Percentiles rank a stretch among this genome's conserved stretches.
These are phyloP conservation scores for Dictyophora rubrovolvata DNA, from an alignment of 768 basidiomycete species.

Conservation along the genomic window DNA sequence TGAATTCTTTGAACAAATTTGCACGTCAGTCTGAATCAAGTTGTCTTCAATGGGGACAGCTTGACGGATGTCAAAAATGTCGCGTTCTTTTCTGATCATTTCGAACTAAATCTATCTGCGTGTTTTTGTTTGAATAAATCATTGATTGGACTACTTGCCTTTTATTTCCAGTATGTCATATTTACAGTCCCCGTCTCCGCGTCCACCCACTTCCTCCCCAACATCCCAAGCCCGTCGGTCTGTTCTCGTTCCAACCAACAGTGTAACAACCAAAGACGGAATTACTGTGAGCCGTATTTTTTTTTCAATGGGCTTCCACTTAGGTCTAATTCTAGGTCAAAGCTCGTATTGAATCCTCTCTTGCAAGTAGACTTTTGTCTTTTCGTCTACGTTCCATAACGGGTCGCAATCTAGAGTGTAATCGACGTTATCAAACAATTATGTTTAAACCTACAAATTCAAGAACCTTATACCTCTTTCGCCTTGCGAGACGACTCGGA, in stretches of 20 bases:
- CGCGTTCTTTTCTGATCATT: slow-evolving; percentile 1
- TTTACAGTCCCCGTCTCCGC: slow-evolving; percentile 8
- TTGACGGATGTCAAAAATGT: slow-evolving; percentile 1
- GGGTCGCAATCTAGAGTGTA: slow-evolving; percentile 33
- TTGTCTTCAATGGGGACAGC: background rate
- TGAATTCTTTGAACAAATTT: slow-evolving; percentile 23
- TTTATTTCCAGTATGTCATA: slow-evolving; percentile 3
- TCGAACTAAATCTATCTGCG: background rate
- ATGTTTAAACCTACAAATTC: slow-evolving; percentile 70
- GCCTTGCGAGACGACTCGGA: slow-evolving; percentile 76
- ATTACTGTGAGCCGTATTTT: slow-evolving; percentile 10
- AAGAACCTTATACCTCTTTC: slow-evolving; percentile 60
- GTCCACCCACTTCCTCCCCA: slow-evolving; percentile 3
- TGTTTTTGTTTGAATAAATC: background rate
- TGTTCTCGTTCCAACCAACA: slow-evolving; percentile 71
- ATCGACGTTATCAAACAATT: slow-evolving; percentile 79
- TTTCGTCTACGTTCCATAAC: background rate
- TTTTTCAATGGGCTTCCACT: slow-evolving; percentile 19
- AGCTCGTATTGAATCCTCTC: slow-evolving; percentile 74
- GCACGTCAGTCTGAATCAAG: slow-evolving; percentile 36
- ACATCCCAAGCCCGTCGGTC: slow-evolving; percentile 11
- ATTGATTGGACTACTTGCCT: background rate
- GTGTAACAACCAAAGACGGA: slow-evolving; percentile 68
- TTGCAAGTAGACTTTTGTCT: slow-evolving; percentile 21
- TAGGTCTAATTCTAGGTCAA: slow-evolving; percentile 36